Base-by-base conservation (phyloP, 805 yeast genomes). In the Pichia thaimueangensis region DNA sequence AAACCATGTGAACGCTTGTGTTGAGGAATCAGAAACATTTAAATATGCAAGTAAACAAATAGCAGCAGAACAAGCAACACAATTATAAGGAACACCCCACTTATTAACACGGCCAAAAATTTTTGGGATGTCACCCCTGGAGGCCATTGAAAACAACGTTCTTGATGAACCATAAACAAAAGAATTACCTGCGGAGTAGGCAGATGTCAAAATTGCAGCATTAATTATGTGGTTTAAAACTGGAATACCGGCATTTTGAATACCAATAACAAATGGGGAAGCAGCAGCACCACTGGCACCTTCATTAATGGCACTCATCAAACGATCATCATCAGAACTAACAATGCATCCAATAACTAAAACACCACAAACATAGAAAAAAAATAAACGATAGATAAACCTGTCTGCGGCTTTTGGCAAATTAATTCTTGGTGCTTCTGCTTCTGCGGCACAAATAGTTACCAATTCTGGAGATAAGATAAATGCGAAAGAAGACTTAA, bases 261-360 rank as follows among this genome's bases (percentile, higher is more conserved):
- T 81, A 42, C 94, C 95, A 58, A 86, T 80, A 41, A 86, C 91
- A 55, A 84, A 87, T 27, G 96, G 96, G 13, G 94, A 83, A 17
- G 91, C 91, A 35, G 81, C 76, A 5, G 94, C 93, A 48, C 78
- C 76, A 3, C 62, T 48, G 10, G 59, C 36, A 47, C 78, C 80
- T 29, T 65, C 60, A 6, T 65, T 65, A 50, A 73, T 59, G 7
- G 73, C 74, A 37, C 46, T 50, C 48, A 73, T 60, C 46, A 81
- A 65, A 39, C 67, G 63, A 19, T 67, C 63, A 53, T 78, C 78
- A 38, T 65, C 68, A 38, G 69, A 69, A 35, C 78, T 68, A 40
- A 78, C 86, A 47, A 80, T 72, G 60, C 76, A 70, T 51, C 83
- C 81, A 49, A 81, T 68, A 44, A 75, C 65, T 42, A 78, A 65